Base-by-base conservation (phyloP, 257 asterid genomes). In the Knoxia roxburghii region DNA sequence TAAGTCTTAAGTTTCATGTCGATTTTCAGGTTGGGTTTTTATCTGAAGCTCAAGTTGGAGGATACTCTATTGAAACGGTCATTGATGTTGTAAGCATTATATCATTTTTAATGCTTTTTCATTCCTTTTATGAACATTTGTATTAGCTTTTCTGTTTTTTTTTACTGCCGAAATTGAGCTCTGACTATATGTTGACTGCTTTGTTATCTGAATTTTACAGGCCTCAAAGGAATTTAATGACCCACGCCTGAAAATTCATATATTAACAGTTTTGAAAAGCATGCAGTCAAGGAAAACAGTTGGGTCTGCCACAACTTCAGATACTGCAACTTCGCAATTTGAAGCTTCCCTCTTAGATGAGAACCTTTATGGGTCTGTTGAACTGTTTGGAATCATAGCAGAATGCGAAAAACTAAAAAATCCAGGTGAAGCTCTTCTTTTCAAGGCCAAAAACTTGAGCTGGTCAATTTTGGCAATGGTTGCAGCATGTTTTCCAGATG, bases 401-500 rank as follows among this genome's bases (percentile, higher is more conserved):
- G 96, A 88, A 72, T 90, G 99, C 78, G 99, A 94, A 76, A 90
- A 83, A 68, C 81, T 76, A 68, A 87, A 84, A 81, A 86, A 76
- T 74, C 95, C 99, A 52, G 99, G 99, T 69, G 87, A 86, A 78
- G 95, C 91, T 63, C 95, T 94, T 79, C 97, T 94, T 66, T 77
- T 85, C 69, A 87, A 90, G 80, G 97, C 99, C 60, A 90, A 94
- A 85, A 86, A 94, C 82, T 78, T 94, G 80, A 65, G 97, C 85
- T 94, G 99, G 99, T 84, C 99, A 29, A 84, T 94, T 77, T 80
- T 94, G 88, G 99, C 97, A 64, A 79, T 91, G 93, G 80, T 90
- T 50, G 96, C 99, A 11, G 87, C 99, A 48, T 90, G 99, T 84
- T 94, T 94, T 83, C 83, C 94, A 30, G 99, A 94, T 70, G 95